A percentile compares a stretch with the other conserved stretches of the same genome.
These are phyloP conservation scores for Pholiota molesta DNA, from an alignment of 768 basidiomycete species.

Conservation along the genomic window DNA sequence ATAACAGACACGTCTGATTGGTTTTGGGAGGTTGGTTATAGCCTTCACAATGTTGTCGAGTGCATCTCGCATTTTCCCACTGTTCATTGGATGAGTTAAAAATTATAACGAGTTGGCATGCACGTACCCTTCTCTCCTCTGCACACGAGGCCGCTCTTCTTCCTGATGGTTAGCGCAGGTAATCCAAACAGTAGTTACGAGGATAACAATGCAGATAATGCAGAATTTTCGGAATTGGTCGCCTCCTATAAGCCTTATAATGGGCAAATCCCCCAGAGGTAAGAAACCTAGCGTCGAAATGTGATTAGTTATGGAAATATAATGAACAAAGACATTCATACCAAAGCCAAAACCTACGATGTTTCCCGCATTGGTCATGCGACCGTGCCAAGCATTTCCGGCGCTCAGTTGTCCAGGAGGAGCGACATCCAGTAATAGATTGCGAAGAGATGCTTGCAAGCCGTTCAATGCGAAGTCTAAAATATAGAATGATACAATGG, in stretches of 20 bases:
- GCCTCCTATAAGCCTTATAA: slow-evolving; percentile 82
- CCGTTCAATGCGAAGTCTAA: slow-evolving; percentile 98
- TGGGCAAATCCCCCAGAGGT: slow-evolving; percentile 79
- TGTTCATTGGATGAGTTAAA: slow-evolving; percentile 14
- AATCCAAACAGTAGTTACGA: slow-evolving; percentile 81
- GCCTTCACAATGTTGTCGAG: slow-evolving; percentile 77
- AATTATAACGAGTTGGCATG: slow-evolving; percentile 5
- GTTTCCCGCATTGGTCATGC: slow-evolving; percentile 97
- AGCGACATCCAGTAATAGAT: slow-evolving; percentile 90
- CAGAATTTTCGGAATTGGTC: slow-evolving; percentile 97
- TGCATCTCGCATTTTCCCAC: slow-evolving; percentile 70
- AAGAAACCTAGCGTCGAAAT: slow-evolving; percentile 64
- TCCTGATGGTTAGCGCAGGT: slow-evolving; percentile 90
- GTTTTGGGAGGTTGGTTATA: slow-evolving; percentile 74
- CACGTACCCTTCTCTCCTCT: slow-evolving; percentile 42
- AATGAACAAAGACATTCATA: slow-evolving; percentile 31
- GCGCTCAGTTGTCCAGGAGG: slow-evolving; percentile 88
- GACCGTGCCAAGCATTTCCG: slow-evolving; percentile 98
- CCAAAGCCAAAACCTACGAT: slow-evolving; percentile 94
- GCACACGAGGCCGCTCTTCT: slow-evolving; percentile 56
- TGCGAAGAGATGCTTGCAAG: slow-evolving; percentile 88
- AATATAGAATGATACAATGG: slow-evolving; percentile 88
- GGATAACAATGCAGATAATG: slow-evolving; percentile 77
- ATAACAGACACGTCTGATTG: slow-evolving; percentile 87
- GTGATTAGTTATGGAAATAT: background rate